Percentiles rank a stretch among this genome's conserved stretches.
These are phyloP conservation scores for Sambucus nigra DNA, from an alignment of 129 eudicot species.

Conservation along the genomic window DNA sequence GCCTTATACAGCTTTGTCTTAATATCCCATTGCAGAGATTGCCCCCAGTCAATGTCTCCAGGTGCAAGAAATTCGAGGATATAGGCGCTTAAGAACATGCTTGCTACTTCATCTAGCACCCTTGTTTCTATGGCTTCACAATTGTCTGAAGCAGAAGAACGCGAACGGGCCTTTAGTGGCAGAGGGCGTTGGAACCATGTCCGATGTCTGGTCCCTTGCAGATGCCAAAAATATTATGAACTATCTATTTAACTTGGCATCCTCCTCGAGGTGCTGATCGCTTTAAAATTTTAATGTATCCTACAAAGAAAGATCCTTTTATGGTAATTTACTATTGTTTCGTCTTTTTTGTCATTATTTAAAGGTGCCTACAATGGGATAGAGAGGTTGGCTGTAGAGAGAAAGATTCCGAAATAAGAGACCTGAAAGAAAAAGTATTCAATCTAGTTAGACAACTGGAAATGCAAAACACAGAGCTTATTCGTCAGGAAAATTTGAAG, in stretches of 20 bases:
- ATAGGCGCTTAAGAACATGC: constrained; percentile 93
- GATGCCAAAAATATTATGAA: constrained; percentile 91
- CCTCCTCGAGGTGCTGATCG: constrained; percentile 62
- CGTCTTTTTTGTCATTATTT: background rate
- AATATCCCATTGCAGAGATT: constrained; percentile 29
- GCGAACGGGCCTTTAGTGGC: constrained; percentile 88
- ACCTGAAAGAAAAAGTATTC: constrained; percentile 72
- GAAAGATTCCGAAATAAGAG: constrained; percentile 72
- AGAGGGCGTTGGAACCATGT: constrained; percentile 95
- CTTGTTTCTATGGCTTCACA: constrained; percentile 99
- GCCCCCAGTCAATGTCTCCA: constrained; percentile 77
- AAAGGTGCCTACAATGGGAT: constrained; percentile 77
- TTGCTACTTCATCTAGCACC: constrained; percentile 78
- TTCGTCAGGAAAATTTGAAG: constrained; percentile 49
- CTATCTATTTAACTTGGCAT: constrained; percentile 63
- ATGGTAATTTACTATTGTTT: background rate
- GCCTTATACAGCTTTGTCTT: too few species aligned
- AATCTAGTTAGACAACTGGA: constrained; percentile 56
- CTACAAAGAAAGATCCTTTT: background rate
- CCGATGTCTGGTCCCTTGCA: constrained; percentile 81
- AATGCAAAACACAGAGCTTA: constrained; percentile 57
- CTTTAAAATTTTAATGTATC: background rate
- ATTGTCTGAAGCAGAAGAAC: constrained; percentile 92
- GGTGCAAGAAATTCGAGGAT: constrained; percentile 95
- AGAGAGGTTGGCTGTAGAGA: constrained; percentile 79